Evolutionary conservation across 768 basidiomycete species (phyloP), one percentile per base, ranked within the genome.

Genomic region (Hydnomerulius pinastri): DNA sequence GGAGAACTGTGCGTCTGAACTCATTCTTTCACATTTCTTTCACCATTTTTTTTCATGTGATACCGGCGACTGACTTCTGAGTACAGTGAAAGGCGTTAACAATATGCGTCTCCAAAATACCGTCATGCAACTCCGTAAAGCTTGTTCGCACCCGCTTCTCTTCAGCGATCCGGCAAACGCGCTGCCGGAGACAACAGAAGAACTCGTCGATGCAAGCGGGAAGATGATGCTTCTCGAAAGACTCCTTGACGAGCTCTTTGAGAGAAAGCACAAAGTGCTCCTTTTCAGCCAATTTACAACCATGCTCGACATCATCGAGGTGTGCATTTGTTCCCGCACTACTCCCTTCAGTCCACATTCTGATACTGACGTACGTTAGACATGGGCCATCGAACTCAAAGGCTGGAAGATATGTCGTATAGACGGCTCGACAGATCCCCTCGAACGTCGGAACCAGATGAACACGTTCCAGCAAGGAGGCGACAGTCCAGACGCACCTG

Each of bases 151-250:
- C 69, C 94, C 95, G 0, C 90, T 90, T 74, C 71, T 93, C 6
- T 95, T 96, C 64, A 85, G 90, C 56, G 65, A 68, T 20, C 54
- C 54, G 4, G 29, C 45, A 23, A 53, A 58, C 24, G 46, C 27
- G 6, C 33, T 56, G 24, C 80, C 80, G 0, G 73, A 87, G 36
- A 68, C 95, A 32, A 83, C 90, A 57, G 85, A 90, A 21, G 85
- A 94, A 59, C 74, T 98, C 27, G 82, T 95, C 21, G 85, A 87
- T 49, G 83, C 84, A 1, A 92, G 90, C 49, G 97, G 97, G 15
- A 99, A 99, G 77, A 98, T 98, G 96, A 87, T 98, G 78, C 74
- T 99, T 2, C 80, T 99, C 1, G 90, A 98, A 55, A 82, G 94
- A 6, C 73, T 99, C 8, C 78, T 99, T 7, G 81, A 81, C 27